A percentile compares a stretch with the other conserved stretches of the same genome.
These are phyloP conservation scores for Arabis alpina DNA, from an alignment of 345 rosid species.

Conservation along the genomic window DNA sequence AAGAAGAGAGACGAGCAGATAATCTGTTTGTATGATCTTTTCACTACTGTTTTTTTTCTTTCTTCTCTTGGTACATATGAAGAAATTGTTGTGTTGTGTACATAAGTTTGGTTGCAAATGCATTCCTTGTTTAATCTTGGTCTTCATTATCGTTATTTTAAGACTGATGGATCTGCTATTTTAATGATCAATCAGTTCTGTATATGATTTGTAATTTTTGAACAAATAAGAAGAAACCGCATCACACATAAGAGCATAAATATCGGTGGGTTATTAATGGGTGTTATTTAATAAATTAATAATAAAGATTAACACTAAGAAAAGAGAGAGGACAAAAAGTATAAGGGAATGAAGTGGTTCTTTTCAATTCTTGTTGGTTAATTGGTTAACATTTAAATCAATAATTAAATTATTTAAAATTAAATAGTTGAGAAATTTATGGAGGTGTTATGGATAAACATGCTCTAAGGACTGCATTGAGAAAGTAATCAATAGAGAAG, in stretches of 20 bases:
- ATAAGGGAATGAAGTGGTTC: too few relatives aligned
- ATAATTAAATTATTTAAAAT: too few relatives aligned
- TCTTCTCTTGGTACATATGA: slow-evolving; percentile 5
- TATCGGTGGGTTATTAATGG: too few relatives aligned
- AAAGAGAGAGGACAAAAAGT: too few relatives aligned
- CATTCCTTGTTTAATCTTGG: too few relatives aligned
- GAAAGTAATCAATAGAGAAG: too few relatives aligned
- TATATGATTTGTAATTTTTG: not conserved
- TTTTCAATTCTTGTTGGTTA: too few relatives aligned
- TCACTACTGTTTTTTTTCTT: not conserved
- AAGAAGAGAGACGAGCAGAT: slow-evolving; percentile 38
- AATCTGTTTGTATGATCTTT: slow-evolving; percentile 28
- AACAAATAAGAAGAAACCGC: not conserved
- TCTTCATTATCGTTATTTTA: not conserved
- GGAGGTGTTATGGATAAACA: too few relatives aligned
- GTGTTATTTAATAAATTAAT: too few relatives aligned
- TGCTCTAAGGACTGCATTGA: not conserved
- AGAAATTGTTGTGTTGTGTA: slow-evolving; percentile 8
- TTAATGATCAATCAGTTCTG: not conserved
- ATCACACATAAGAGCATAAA: not conserved
- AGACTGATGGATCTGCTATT: slow-evolving; percentile 5
- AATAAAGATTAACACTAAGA: too few relatives aligned
- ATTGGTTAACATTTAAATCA: too few relatives aligned
- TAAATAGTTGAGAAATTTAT: too few relatives aligned
- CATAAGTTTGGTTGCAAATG: slow-evolving; percentile 5